phyloP scores from a whole-genome alignment of 805 yeast species.

The Ogataea nitratoaversa region DNA sequence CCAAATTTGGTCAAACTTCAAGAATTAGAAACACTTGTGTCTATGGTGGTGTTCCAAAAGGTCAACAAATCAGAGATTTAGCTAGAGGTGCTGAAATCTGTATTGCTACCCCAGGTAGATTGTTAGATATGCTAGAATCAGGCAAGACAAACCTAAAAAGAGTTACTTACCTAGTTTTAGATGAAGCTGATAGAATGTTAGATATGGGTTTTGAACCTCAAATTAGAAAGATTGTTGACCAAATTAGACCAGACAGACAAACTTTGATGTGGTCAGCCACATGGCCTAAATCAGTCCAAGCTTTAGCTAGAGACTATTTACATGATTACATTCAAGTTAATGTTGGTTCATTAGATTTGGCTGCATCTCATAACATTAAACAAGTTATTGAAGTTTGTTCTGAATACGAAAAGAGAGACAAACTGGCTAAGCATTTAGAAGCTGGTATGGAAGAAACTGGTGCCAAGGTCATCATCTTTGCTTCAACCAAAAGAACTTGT shows the following conservation, averaged over 20 bases:
- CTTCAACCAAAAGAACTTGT: conserved; percentile 97
- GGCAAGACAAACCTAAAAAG: conserved; percentile 93
- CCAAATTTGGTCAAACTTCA: conserved; percentile 88
- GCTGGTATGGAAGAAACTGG: conserved; percentile 66
- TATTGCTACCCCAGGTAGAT: conserved; percentile 99
- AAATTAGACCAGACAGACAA: conserved; percentile 99
- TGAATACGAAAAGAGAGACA: conserved; percentile 93
- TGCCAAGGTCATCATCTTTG: conserved; percentile 81
- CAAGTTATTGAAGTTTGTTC: conserved; percentile 89
- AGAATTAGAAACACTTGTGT: conserved; percentile 96
- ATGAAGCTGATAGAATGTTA: conserved; percentile 99
- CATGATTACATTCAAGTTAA: conserved; percentile 94
- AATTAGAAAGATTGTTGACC: conserved; percentile 92
- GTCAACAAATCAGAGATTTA: conserved; percentile 95
- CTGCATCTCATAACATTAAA: conserved; percentile 95
- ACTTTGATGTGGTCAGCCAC: conserved; percentile 99
- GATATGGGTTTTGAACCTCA: conserved; percentile 99
- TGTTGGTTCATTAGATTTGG: conserved; percentile 89
- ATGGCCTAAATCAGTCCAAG: conserved; percentile 98
- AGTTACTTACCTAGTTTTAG: conserved; percentile 94
- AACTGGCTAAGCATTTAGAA: conserved; percentile 77
- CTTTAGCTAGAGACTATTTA: conserved; percentile 86
- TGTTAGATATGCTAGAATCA: conserved; percentile 93
- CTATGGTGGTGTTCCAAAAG: conserved; percentile 99
- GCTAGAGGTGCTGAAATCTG: conserved; percentile 92